Evolutionary conservation across 2,329 filamentous ascomycete genomes (phyloP), one percentile per base, ranked within the genome.

Genomic region (Zasmidium angulare): DNA sequence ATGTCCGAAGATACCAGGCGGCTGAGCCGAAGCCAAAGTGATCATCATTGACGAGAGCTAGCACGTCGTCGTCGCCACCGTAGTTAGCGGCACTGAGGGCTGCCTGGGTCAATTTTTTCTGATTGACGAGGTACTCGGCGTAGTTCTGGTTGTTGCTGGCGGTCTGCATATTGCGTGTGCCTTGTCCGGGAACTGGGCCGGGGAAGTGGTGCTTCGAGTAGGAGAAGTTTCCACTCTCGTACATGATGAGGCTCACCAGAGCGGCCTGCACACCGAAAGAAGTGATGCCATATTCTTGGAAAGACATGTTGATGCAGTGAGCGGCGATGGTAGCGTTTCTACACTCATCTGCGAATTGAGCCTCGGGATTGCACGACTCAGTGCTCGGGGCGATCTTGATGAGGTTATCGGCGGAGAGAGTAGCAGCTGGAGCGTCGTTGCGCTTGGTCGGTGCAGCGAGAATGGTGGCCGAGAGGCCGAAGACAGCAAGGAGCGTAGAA

Each of bases 111-210:
- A 65, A 63, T 76, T 71, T 57, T 63, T 58, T 1, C 69, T 76
- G 60, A 1, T 72, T 66, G 2, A 72, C 69, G 1, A 87, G 63
- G 1, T 71, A 79, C 0, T 77, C 74, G 2, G 84, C 85, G 64
- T 88, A 89, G 66, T 79, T 66, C 1, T 77, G 63, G 66, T 87
- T 85, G 72, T 76, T 0, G 73, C 67, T 0, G 83, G 77, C 54
- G 78, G 81, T 73, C n/a, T 88, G 83, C 86, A 89, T 89, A 70
- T 86, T 86, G 2, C 84, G 76, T 0, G 89, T 92, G 22, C 89
- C 89, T 72, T 93, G 88, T 9, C 89, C 90, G 0, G 87, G 81
- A n/a, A 81, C 82, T 6, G 62, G 62, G 3, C 55, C 58, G 1
- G 82, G 82, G 76, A 73, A 82, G 67, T 86, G 78, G 75, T 92